phyloP scores from a whole-genome alignment of 1,139 yeast species.

The Debaryomyces sp. region DNA sequence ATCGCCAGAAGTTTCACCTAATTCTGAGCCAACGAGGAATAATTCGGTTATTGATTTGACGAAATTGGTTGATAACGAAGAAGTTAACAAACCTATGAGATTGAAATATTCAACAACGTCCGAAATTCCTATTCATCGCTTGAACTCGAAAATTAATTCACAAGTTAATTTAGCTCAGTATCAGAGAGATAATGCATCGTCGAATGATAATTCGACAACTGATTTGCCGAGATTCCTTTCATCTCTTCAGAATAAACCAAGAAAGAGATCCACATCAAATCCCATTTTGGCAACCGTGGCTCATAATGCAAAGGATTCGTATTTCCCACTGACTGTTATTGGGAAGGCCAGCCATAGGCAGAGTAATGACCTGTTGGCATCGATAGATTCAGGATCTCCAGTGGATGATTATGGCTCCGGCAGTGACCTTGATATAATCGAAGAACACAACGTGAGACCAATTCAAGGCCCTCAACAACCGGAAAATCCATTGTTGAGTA shows the following conservation, averaged over 20 bases:
- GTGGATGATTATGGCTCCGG: constrained; percentile 15
- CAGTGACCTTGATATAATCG: constrained; percentile 30
- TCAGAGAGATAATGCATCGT: constrained; percentile 28
- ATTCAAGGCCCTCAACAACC: constrained; percentile 10
- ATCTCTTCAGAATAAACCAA: constrained; percentile 10
- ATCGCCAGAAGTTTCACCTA: constrained; percentile 50
- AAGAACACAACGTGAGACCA: constrained; percentile 21
- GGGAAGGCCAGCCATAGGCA: constrained; percentile 15
- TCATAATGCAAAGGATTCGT: constrained; percentile 29
- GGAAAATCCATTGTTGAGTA: constrained; percentile 20
- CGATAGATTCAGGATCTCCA: constrained; percentile 17
- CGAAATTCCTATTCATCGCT: constrained; percentile 43
- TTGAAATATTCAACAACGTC: constrained; percentile 42
- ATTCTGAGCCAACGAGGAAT: constrained; percentile 44
- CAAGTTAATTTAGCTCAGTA: constrained; percentile 35
- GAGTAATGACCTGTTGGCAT: constrained; percentile 16
- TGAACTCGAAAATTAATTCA: constrained; percentile 47
- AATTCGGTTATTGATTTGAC: constrained; percentile 49
- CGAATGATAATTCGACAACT: constrained; percentile 29
- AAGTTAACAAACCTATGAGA: constrained; percentile 44
- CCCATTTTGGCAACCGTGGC: constrained; percentile 20
- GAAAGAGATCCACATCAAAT: constrained; percentile 17
- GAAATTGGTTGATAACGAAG: constrained; percentile 38
- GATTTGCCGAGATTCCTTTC: constrained; percentile 30
- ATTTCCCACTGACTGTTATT: constrained; percentile 29